A percentile compares a stretch with the other conserved stretches of the same genome.
These are phyloP conservation scores for Hemisphaericaspora subhashii DNA, from an alignment of 1,139 yeast genomes.

Conservation along the genomic window DNA sequence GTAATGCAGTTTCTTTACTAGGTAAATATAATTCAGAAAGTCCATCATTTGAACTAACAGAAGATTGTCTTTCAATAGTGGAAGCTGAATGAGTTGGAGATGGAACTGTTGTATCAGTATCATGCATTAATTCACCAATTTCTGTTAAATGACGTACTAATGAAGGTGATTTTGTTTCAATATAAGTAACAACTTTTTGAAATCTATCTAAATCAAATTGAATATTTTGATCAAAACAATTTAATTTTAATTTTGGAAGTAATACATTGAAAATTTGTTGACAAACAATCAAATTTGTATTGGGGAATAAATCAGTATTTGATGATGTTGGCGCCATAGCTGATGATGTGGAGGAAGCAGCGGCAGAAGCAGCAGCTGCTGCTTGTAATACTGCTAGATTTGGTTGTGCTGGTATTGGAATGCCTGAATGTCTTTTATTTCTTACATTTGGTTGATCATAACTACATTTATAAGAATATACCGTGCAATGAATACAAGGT, in stretches of 20 bases:
- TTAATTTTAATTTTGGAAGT: constrained; percentile 49
- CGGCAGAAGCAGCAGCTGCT: constrained; percentile 16
- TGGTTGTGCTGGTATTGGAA: constrained; percentile 30
- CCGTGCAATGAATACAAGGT: constrained; percentile 89
- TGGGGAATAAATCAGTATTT: constrained; percentile 10
- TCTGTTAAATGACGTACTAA: constrained; percentile 21
- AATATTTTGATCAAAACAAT: constrained; percentile 32
- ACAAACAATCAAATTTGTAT: constrained; percentile 21
- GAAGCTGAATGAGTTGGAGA: constrained; percentile 7
- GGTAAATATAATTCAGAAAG: constrained; percentile 64
- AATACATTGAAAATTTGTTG: constrained; percentile 40
- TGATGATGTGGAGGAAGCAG: constrained; percentile 8
- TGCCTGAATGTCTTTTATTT: constrained; percentile 40
- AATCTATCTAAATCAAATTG: constrained; percentile 37
- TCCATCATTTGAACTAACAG: constrained; percentile 19
- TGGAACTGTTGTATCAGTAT: constrained; percentile 15
- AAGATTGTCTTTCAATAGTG: constrained; percentile 15
- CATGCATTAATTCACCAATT: constrained; percentile 26
- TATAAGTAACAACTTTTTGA: constrained; percentile 23
- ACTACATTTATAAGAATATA: constrained; percentile 72
- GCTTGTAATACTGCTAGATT: constrained; percentile 15
- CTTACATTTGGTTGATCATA: constrained; percentile 75
- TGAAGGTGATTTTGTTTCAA: constrained; percentile 22
- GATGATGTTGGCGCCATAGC: background rate
- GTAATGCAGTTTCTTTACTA: constrained; percentile 68